These are phyloP conservation scores for Quercus tomentella DNA, from an alignment of 331 rosid genomes.

Conservation along the genomic window DNA sequence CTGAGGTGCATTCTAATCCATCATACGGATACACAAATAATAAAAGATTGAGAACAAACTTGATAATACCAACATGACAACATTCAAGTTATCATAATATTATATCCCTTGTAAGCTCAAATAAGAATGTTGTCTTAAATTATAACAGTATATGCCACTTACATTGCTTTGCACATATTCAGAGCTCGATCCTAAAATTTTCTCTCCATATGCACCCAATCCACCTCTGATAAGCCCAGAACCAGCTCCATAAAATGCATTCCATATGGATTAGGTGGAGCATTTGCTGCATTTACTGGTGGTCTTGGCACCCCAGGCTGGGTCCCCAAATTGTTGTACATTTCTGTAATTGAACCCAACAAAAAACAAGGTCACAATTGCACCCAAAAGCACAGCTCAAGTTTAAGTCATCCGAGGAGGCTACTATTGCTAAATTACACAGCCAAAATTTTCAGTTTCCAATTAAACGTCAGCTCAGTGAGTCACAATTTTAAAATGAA, in stretches of 20 bases:
- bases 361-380: background rate
- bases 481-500: background rate
- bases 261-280: conserved; percentile 73
- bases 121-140: background rate
- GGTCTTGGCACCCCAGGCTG: conserved; percentile 55
- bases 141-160: conserved; percentile 23
- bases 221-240: conserved; percentile 90
- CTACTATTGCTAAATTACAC: background rate
- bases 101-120: background rate
- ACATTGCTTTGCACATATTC: conserved; percentile 93
- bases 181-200: conserved; percentile 74
- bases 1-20: background rate
- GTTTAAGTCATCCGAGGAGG: background rate
- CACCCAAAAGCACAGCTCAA: background rate
- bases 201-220: conserved; percentile 91
- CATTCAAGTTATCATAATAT: background rate
- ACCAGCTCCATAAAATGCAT: conserved; percentile 72
- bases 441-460: background rate
- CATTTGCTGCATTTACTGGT: conserved; percentile 36
- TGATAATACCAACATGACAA: background rate
- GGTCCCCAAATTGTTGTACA: conserved; percentile 63
- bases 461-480: background rate
- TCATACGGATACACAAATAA: background rate
- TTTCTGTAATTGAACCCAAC: conserved; percentile 20
- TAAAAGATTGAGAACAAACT: background rate